Evolutionary conservation across 345 rosid genomes (phyloP), one percentile per base, ranked within the genome.

Genomic region (Cochlearia excelsa): DNA sequence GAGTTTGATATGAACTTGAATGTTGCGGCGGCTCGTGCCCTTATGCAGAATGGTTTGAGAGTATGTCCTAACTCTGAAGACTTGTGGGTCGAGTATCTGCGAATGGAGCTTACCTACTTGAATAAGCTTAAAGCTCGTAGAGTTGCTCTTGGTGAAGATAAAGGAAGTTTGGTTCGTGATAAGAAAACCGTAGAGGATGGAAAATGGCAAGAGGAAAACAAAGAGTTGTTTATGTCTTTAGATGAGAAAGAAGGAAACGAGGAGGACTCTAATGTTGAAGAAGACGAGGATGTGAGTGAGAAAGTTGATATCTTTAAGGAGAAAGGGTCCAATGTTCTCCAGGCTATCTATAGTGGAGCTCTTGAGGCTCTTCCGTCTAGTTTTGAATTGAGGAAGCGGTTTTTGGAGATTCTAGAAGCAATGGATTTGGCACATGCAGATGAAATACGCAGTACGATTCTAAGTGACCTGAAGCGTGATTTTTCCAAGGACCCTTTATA

Each of bases 21-120:
- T 63, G 95, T 85, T 7, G 71, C 78, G 0, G 88, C 88, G 29
- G 94, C 97, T 61, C 93, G 97, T 63, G 94, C 87, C 57, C 80
- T 89, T 10, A 93, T 89, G 97, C 94, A 83, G 77, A 85, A 71
- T 62, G 99, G 95, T 26, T 74, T 93, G 75, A 80, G 99, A 66
- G 72, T 79, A 26, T 93, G 95, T 74, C 78, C 97, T 2, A 62
- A 58, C 39, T 85, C 99, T 1, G 88, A 89, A 62, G 95, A 93
- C 30, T 79, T 89, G 54, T 93, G 99, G 97, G 76, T 89, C 4
- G 95, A 93, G 79, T 89, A 89, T 78, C 83, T 89, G 7, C 74
- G 92, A 23, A 93, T 93, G 97, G 99, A 89, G 51, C 86, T 93
- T 10, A 89, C 89, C 0, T 93, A 87, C 67, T 69, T 89, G 8